Evolutionary conservation across 306 rosid genomes (phyloP).

Genomic region (Abrus precatorius): DNA sequence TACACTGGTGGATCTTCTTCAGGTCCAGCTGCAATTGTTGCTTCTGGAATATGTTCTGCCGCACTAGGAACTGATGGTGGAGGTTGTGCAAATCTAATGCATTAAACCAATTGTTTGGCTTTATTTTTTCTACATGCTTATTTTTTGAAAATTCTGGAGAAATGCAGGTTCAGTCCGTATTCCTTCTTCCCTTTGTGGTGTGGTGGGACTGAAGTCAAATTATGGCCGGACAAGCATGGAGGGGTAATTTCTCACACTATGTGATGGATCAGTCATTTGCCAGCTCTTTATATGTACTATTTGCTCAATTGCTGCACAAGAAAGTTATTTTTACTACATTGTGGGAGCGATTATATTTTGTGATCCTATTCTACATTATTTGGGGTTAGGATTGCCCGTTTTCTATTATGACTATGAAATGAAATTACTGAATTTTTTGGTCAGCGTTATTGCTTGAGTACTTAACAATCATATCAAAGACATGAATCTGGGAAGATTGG

Average conservation of each 20-base stretch:
- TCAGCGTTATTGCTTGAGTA: background rate
- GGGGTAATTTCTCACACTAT: conserved; percentile 72
- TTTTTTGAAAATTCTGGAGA: conserved; percentile 46
- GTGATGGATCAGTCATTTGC: conserved; percentile 16
- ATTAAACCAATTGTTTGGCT: conserved; percentile 39
- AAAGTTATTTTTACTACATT: conserved; percentile 4
- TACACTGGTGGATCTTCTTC: conserved; percentile 99
- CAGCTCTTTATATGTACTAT: conserved; percentile 1
- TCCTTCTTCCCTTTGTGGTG: conserved; percentile 98
- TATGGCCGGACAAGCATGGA: conserved; percentile 78
- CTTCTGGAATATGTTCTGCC: conserved; percentile 94
- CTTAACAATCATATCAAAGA: conserved; percentile 19
- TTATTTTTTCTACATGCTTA: conserved; percentile 30
- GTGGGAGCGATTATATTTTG: conserved; percentile 20
- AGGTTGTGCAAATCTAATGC: conserved; percentile 69
- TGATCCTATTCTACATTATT: conserved; percentile 14
- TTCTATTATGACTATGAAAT: conserved; percentile 24
- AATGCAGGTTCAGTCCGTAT: conserved; percentile 93
- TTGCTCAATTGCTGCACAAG: conserved; percentile 25
- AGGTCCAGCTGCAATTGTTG: conserved; percentile 97
- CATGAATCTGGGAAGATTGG: conserved; percentile 10
- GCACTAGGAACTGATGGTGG: conserved; percentile 98
- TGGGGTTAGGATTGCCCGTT: conserved; percentile 39
- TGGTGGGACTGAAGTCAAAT: conserved; percentile 90
- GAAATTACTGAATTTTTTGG: background rate